A percentile compares a stretch with the other conserved stretches of the same genome.
These are phyloP conservation scores for Fusarium domesticum DNA, from an alignment of 2,329 filamentous ascomycete genomes.

Conservation along the genomic window DNA sequence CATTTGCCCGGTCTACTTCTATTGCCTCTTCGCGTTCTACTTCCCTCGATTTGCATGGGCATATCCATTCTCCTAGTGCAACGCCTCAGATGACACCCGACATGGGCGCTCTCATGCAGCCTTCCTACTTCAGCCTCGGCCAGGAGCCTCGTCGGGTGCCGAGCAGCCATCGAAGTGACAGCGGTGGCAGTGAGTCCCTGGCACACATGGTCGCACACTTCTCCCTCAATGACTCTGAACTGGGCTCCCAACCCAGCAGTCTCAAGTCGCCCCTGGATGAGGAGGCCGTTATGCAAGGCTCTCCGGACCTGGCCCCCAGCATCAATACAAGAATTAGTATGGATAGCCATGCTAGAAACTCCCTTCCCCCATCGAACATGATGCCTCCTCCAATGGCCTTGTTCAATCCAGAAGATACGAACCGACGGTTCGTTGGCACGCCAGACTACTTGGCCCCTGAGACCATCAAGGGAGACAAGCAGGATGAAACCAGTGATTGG, in stretches of 20 bases:
- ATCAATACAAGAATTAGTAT: conserved; percentile 31
- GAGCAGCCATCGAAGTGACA: conserved; percentile 79
- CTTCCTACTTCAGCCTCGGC: conserved; percentile 86
- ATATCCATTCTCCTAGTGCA: conserved; percentile 69
- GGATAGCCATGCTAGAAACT: conserved; percentile 35
- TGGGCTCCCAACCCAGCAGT: conserved; percentile 42
- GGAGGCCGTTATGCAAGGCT: conserved; percentile 68
- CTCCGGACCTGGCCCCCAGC: conserved; percentile 67
- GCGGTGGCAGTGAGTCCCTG: conserved; percentile 82
- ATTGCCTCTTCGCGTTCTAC: conserved; percentile 88
- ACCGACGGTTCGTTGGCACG: conserved; percentile 90
- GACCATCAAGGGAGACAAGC: conserved; percentile 90
- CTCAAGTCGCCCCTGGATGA: conserved; percentile 68
- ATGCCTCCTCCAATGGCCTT: conserved; percentile 91
- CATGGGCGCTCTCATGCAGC: conserved; percentile 64
- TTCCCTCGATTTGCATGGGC: conserved; percentile 82
- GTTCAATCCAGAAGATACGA: conserved; percentile 92
- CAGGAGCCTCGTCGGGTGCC: conserved; percentile 68
- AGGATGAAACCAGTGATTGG: conserved; percentile 99
- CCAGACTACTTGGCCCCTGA: conserved; percentile 96
- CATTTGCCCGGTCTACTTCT: conserved; percentile 82
- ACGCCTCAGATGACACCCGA: conserved; percentile 86
- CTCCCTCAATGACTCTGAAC: conserved; percentile 63
- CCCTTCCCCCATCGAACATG: conserved; percentile 56
- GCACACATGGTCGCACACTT: conserved; percentile 79